Evolutionary conservation across 225 moss, liverwort and hornwort species (phyloP), one percentile per base, ranked within the genome.

Genomic region (Polytrichum commune): DNA sequence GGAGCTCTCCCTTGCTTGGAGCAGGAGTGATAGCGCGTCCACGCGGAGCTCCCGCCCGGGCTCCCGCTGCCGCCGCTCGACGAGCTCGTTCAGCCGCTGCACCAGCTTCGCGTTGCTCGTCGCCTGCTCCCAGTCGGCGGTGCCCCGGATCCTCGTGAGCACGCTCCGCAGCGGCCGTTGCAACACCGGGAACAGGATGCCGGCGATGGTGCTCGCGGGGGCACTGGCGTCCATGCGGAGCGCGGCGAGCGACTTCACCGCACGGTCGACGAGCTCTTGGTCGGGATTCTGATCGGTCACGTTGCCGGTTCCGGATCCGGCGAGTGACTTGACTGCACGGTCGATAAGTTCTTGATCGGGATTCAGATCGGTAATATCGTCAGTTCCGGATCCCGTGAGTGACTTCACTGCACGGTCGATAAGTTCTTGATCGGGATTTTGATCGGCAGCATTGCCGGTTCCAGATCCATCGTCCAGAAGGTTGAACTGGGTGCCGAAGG

Each of bases 181-280:
- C 6, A 79, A 60, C 10, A 75, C 25, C 1, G 79, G 79, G 38
- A 74, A 75, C 6, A 79, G 16, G 19, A 74, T 60, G 6, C 79
- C 79, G 1, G 69, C 69, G 8, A 79, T 69, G 3, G 74, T 74
- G 70, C 79, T 79, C 1, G 65, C 18, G 4, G 79, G 74, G 3
- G 70, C 68, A 18, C 69, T 70, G 3, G 69, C 33, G n/a, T 79
- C 79, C 79, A 79, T 74, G 16, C 74, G 69, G 7, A 79, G 64
- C 0, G 69, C 56, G 38, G 69, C 74, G 23, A 79, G 69, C 1
- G 79, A 68, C 5, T 70, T 64, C 32, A 74, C 64, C 1, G 65
- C 73, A 4, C 64, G 27, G 9, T 79, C 53, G 18, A 74, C 70
- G 26, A 79, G 63, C 27, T 53, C 64, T 20, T 74, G 73, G 27